A percentile compares a stretch with the other conserved stretches of the same genome.
phyloP scores from a whole-genome alignment of 1,284 basidiomycete genomes.

The Sphagnurus paluster region DNA sequence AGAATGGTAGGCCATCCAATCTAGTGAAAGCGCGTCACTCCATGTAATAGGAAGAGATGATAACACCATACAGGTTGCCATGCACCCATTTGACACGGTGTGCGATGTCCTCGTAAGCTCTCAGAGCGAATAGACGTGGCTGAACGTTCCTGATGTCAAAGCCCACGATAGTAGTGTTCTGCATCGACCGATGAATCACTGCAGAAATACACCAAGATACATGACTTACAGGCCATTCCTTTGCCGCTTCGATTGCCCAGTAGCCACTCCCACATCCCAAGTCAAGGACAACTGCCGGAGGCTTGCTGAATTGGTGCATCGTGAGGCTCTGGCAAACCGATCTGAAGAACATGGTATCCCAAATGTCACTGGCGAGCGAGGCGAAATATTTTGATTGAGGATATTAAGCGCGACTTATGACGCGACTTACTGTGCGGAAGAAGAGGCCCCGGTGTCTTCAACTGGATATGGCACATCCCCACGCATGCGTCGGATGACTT shows the following conservation, averaged over 20 bases:
- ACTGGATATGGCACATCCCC: slow-evolving; percentile 58
- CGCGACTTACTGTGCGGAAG: slow-evolving; percentile 53
- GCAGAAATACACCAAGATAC: neutral
- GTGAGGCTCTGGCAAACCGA: slow-evolving; percentile 50
- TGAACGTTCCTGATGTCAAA: slow-evolving; percentile 59
- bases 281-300: slow-evolving; percentile 61
- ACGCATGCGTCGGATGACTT: slow-evolving; percentile 40
- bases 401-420: slow-evolving; percentile 2
- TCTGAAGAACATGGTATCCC: slow-evolving; percentile 64
- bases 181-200: slow-evolving; percentile 5
- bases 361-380: slow-evolving; percentile 66
- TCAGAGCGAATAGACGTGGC: slow-evolving; percentile 46
- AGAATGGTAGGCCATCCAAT: slow-evolving; percentile 62
- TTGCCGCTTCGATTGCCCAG: slow-evolving; percentile 70
- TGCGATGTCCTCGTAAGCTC: slow-evolving; percentile 37
- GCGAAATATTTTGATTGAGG: slow-evolving; percentile 6
- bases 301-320: slow-evolving; percentile 49
- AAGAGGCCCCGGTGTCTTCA: slow-evolving; percentile 40
- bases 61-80: slow-evolving; percentile 57
- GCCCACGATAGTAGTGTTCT: slow-evolving; percentile 60
- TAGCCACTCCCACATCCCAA: slow-evolving; percentile 82
- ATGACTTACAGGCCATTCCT: slow-evolving; percentile 56
- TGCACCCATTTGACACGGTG: slow-evolving; percentile 63
- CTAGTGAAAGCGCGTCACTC: slow-evolving; percentile 33
- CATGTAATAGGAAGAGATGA: neutral